Evolutionary conservation across 169 alveolate species (phyloP), one percentile per base, ranked within the genome.

Genomic region (Plasmodium falciparum): DNA sequence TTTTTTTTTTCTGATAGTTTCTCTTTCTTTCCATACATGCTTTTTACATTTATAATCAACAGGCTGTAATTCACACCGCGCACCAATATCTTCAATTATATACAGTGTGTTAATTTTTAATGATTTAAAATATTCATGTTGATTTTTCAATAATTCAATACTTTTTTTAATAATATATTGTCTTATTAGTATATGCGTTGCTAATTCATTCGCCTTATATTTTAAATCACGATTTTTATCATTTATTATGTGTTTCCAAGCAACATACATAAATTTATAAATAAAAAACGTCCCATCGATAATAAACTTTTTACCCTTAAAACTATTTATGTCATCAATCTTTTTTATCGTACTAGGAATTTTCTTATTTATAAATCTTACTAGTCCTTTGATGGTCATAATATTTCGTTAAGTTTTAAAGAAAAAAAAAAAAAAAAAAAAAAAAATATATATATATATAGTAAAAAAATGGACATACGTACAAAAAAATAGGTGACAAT

Each of bases 1-100:
- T 71, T 70, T 83, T 62, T 83, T 83, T 62, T 83, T 83, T 66
- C 91, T 50, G 6, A 83, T 49, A 2, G 65, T 39, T 43, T 83
- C 86, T 33, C 91, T 69, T 73, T 83, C 91, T 58, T 70, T 83
- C 91, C 91, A 83, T 62, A 83, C 91, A 83, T 83, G 91, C 26
- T 71, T 83, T 63, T 83, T 83, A 70, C 91, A 83, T 43, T 83
- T 83, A 52, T 56, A 83, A 47, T 83, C 91, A 62, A 83, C 49
- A 13, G 91, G 91, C 17, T 83, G 91, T 73, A 83, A 20, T 58
- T 83, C 85, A 56, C 62, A 83, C n/a, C 91, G 54, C 62, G 91
- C 91, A 15, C 91, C 91, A 56, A 83, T 83, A 63, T 83, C 91
- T 70, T 83, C 91, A 56, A 83, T 83, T 69, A 83, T 83, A 58